A percentile compares a stretch with the other conserved stretches of the same genome.
phyloP scores from a whole-genome alignment of 139 green algal species.

The Chlorella sp. region DNA sequence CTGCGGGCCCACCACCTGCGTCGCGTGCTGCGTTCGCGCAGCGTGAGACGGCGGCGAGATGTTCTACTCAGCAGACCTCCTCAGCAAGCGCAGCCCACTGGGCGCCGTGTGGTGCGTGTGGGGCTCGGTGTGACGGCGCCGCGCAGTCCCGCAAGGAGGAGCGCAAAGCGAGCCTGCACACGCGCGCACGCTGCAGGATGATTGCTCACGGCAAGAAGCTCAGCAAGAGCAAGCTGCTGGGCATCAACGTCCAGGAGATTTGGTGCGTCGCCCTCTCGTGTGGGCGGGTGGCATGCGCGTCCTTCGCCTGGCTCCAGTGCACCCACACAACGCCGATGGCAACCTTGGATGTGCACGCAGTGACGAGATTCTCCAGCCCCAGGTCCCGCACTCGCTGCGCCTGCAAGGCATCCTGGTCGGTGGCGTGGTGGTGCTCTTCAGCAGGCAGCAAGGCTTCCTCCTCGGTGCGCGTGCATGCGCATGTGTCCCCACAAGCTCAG shows the following conservation, averaged over 20 bases:
- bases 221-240: slow-evolving; percentile 51
- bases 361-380: slow-evolving; percentile 59
- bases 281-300: slow-evolving; percentile 40
- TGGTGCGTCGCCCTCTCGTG: slow-evolving; percentile 56
- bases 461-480: no score
- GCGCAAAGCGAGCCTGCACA: background rate
- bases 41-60: no score
- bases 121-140: background rate
- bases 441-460: slow-evolving; percentile 50
- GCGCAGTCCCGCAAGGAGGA: background rate
- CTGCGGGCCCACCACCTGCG: no score
- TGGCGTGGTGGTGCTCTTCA: slow-evolving; percentile 64
- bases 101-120: slow-evolving; percentile 58
- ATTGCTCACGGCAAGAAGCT: slow-evolving; percentile 71
- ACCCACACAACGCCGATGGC: no score
- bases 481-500: no score
- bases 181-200: slow-evolving; percentile 31
- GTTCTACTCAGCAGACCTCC: slow-evolving; percentile 38
- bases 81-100: slow-evolving; percentile 54
- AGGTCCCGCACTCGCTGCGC: slow-evolving; percentile 66
- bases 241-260: slow-evolving; percentile 50
- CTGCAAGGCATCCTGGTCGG: slow-evolving; percentile 22
- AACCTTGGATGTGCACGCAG: slow-evolving; percentile 3
- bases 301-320: no score
- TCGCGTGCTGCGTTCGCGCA: no score